Evolutionary conservation across 2,329 filamentous ascomycete genomes (phyloP).

Genomic region (Diaporthe sp.): DNA sequence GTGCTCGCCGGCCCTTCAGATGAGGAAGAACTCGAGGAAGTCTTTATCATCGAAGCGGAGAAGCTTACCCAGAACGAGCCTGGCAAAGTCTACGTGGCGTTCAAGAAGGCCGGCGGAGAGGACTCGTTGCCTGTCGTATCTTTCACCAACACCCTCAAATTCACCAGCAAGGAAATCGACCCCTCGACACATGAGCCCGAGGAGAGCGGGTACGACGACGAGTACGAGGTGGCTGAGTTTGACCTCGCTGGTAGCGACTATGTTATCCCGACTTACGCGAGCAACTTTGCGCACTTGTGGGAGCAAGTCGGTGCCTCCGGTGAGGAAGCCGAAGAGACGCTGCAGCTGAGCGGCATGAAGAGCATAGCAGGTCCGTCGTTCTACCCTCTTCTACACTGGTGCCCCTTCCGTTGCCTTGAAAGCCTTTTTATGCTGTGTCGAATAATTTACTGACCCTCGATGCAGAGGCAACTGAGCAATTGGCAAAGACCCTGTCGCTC

Average conservation of each 20-base stretch:
- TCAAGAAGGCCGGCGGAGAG: conserved; percentile 84
- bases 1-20: conserved; percentile 83
- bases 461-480: conserved; percentile 89
- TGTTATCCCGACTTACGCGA: conserved; percentile 90
- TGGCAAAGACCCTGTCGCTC: conserved; percentile 86
- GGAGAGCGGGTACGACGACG: conserved; percentile 92
- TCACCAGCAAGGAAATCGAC: conserved; percentile 98
- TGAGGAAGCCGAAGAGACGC: conserved; percentile 90
- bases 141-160: conserved; percentile 94
- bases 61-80: conserved; percentile 86
- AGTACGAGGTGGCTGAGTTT: conserved; percentile 96
- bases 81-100: conserved; percentile 94
- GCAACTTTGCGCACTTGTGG: conserved; percentile 96
- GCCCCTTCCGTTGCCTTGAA: not conserved
- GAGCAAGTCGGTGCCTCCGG: conserved; percentile 90
- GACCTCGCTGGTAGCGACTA: conserved; percentile 94
- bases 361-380: conserved; percentile 82
- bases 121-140: conserved; percentile 80
- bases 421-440: not conserved
- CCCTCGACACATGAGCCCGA: conserved; percentile 93
- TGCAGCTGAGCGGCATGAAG: conserved; percentile 89
- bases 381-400: not conserved
- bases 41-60: conserved; percentile 92
- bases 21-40: conserved; percentile 86
- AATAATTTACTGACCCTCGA: conserved; percentile 16